Conservation (phyloP, 2,329 filamentous ascomycete species). For the Botryosphaeria agaves region DNA sequence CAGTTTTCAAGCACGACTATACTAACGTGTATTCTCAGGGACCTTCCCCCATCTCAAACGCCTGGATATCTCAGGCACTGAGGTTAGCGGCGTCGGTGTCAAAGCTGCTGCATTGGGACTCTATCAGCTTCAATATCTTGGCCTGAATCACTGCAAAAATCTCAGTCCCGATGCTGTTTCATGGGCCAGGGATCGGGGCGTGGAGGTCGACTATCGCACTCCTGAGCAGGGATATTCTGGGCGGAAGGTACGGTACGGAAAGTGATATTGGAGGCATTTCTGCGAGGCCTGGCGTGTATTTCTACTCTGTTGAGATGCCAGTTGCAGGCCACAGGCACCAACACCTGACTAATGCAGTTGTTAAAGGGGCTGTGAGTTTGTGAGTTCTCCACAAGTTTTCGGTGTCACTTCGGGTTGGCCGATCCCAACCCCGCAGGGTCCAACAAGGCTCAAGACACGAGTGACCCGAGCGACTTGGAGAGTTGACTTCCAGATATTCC, state of each 20-base stretch:
- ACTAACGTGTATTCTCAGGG: slow-evolving; percentile 7
- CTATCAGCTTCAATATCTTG: slow-evolving; percentile 12
- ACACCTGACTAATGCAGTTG: no score
- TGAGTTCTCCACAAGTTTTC: no score
- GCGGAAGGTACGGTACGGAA: slow-evolving; percentile 7
- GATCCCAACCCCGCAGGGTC: no score
- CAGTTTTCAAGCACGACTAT: neutral
- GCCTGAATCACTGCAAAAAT: slow-evolving; percentile 16
- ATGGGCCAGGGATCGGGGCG: slow-evolving; percentile 20
- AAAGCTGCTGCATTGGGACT: slow-evolving; percentile 17
- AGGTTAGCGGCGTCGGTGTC: slow-evolving; percentile 23
- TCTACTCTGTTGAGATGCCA: no score
- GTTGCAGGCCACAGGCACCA: no score
- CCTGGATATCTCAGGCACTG: slow-evolving; percentile 18
- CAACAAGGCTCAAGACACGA: no score
- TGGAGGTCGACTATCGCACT: slow-evolving; percentile 10
- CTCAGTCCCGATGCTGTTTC: slow-evolving; percentile 22
- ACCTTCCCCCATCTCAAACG: slow-evolving; percentile 7
- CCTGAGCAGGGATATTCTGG: slow-evolving; percentile 3
- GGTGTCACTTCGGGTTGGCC: no score
- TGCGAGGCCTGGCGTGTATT: no score
- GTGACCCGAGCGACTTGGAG: no score
- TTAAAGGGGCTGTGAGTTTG: no score
- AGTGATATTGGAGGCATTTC: no score
- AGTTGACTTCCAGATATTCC: no score